phyloP scores from a whole-genome alignment of 805 yeast genomes.

The Cyberlindnera mrakii region DNA sequence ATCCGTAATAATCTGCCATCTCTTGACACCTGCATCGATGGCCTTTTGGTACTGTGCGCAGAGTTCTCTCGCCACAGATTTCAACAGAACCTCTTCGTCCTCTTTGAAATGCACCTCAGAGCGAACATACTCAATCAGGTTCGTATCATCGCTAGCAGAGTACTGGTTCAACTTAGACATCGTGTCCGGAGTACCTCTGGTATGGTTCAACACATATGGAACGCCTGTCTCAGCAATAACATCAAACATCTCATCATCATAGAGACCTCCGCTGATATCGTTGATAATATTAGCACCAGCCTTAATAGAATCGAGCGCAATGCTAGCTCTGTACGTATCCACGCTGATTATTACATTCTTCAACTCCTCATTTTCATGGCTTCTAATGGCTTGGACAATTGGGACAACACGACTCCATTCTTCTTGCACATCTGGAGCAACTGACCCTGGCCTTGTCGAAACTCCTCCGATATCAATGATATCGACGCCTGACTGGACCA shows the following conservation, averaged over 20 bases:
- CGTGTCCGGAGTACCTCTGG: constrained; percentile 72
- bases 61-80: constrained; percentile 63
- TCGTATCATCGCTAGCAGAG: constrained; percentile 30
- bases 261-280: constrained; percentile 78
- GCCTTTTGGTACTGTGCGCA: constrained; percentile 51
- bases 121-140: constrained; percentile 30
- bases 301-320: constrained; percentile 61
- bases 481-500: constrained; percentile 57
- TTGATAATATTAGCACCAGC: constrained; percentile 90
- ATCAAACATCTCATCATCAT: constrained; percentile 59
- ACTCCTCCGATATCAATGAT: constrained; percentile 93
- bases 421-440: constrained; percentile 52
- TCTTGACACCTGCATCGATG: constrained; percentile 52
- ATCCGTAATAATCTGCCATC: constrained; percentile 90
- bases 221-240: constrained; percentile 67
- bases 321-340: constrained; percentile 79
- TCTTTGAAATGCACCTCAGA: constrained; percentile 18
- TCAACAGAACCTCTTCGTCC: constrained; percentile 35
- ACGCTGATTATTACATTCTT: constrained; percentile 56
- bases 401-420: constrained; percentile 72
- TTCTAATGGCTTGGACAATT: constrained; percentile 55
- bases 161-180: constrained; percentile 63
- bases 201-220: constrained; percentile 78
- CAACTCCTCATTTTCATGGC: constrained; percentile 29
- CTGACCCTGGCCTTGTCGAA: constrained; percentile 84